These are phyloP conservation scores for Magnusiomyces clavatus DNA, from an alignment of 1,139 yeast species.

Conservation along the genomic window DNA sequence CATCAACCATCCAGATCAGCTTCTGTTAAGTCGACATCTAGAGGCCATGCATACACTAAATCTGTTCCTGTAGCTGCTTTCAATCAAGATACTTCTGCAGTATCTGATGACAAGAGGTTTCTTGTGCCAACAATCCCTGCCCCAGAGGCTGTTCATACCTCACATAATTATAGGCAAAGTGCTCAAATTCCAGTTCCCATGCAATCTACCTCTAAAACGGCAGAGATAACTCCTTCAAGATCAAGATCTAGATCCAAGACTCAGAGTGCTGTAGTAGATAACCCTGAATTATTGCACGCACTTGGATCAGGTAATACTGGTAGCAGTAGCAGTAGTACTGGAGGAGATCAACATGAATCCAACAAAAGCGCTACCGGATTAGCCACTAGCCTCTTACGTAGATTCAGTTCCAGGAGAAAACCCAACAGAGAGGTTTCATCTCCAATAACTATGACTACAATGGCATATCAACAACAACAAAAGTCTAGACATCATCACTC, in stretches of 20 bases:
- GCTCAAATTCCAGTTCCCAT: background rate
- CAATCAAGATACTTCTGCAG: no score
- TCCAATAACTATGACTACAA: constrained; percentile 3
- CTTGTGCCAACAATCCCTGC: constrained; percentile 13
- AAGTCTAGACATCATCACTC: constrained; percentile 5
- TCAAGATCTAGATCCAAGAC: constrained; percentile 23
- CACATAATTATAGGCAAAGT: background rate
- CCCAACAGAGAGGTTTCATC: constrained; percentile 15
- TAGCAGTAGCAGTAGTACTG: background rate
- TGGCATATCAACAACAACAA: background rate
- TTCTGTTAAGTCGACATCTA: no score
- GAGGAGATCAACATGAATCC: background rate
- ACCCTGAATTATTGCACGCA: constrained; percentile 5
- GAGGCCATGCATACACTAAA: no score
- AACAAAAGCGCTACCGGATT: constrained; percentile 16
- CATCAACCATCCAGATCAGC: background rate
- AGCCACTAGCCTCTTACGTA: constrained; percentile 24
- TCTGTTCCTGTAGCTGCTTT: no score
- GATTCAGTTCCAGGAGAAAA: constrained; percentile 25
- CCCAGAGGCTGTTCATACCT: constrained; percentile 15
- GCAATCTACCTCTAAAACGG: background rate
- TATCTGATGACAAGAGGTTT: constrained; percentile 8
- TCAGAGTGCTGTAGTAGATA: constrained; percentile 22
- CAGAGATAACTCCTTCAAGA: constrained; percentile 14
- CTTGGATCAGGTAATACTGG: constrained; percentile 8